phyloP scores from a whole-genome alignment of 352 stramenopile genomes.

The Globisporangium mamillatum region DNA sequence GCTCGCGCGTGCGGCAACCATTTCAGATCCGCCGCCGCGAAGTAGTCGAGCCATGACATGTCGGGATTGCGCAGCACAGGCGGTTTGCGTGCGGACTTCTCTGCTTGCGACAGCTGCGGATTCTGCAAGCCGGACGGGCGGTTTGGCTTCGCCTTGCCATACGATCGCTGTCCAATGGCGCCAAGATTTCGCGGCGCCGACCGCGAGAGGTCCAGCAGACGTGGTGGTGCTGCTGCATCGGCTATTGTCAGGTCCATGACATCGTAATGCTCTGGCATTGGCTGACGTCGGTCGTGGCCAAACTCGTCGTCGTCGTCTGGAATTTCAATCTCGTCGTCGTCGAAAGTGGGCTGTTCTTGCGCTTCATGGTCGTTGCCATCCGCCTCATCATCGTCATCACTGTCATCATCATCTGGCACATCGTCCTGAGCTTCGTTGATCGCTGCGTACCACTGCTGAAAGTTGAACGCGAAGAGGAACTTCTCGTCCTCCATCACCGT shows the following conservation, averaged over 20 bases:
- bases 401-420: conserved; percentile 5
- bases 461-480: conserved; percentile 54
- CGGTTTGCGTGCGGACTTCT: conserved; percentile 2
- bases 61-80: conserved; percentile 23
- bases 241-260: conserved; percentile 2
- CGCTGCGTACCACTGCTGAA: conserved; percentile 44
- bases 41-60: conserved; percentile 30
- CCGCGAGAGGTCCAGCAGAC: neutral
- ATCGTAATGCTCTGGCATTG: neutral
- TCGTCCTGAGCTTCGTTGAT: conserved; percentile 12
- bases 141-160: conserved; percentile 3
- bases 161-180: neutral
- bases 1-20: conserved; percentile 31
- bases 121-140: neutral
- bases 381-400: conserved; percentile 9
- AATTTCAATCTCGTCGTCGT: conserved; percentile 14
- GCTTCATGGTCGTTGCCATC: conserved; percentile 11
- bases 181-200: neutral
- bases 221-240: neutral
- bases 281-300: neutral
- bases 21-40: conserved; percentile 31
- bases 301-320: conserved; percentile 18
- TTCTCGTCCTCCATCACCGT: conserved; percentile 37
- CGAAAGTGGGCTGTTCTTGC: conserved; percentile 2
- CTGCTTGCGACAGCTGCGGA: neutral